Base-by-base conservation (phyloP, 176 grass and related monocot species). In the Oryza officinalis region DNA sequence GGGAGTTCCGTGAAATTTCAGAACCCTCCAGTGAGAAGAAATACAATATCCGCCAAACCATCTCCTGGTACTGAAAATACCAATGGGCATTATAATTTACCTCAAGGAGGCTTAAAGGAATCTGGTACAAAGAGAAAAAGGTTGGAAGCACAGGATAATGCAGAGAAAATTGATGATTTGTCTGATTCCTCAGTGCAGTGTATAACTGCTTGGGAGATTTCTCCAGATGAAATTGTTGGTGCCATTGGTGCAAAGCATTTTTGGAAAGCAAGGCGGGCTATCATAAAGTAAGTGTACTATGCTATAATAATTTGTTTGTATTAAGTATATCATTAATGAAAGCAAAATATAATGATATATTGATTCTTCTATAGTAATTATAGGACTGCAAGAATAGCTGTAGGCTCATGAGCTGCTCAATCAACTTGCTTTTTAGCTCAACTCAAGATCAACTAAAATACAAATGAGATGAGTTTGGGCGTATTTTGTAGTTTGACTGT, bases 241-340 rank as follows among this genome's bases (percentile, higher is more conserved):
- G 89, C 87, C 81, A 93, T 97, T 71, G 94, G 94, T 65, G 80
- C 84, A 78, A 93, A 93, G 44, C 84, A 88, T 83, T 97, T 97
- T 60, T 93, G 88, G 88, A 97, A 97, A 97, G 91, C 94, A 27
- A 93, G 94, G 84, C 86, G 89, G 74, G 88, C 91, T 67, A 97
- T 97, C 59, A 78, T 91, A 18, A 90, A 92, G 94, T 97, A 89
- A 91, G 92, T 85, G 59, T 35, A 4, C n/a, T 13, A 40, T 40
- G 45, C 60, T 77, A 65, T n/a, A 45, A 57, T 70, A 26, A 13
- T 41, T 78, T 50, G 47, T 2, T 59, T n/a, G 18, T 6, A 59
- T 59, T 7, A 59, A 59, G 52, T 59, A 22, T 59, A n/a, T 59
- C 11, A n/a, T n/a, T 59, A 1, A 59, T 59, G 52, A 59, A 6